Base-by-base conservation (phyloP, 1,284 basidiomycete species). In the Ceratobasidium sp. region DNA sequence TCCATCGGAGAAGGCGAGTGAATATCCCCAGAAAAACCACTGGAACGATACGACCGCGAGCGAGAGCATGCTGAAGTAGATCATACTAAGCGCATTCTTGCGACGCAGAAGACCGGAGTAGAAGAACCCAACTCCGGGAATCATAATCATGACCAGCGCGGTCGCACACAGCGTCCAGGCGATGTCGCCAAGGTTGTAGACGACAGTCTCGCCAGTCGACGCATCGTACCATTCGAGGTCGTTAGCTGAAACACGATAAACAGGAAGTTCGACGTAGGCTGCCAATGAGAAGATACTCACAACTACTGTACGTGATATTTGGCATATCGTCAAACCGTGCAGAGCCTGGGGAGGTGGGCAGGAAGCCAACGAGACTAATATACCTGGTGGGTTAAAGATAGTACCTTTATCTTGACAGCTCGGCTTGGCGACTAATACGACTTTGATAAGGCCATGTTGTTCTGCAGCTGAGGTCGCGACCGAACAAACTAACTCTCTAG, bases 31-130 rank as follows among this genome's bases (percentile, higher is more conserved):
- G 79, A 87, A 85, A 81, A 84, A 80, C 80, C 81, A 82, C 68
- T 81, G 80, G 73, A 88, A 85, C 9, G 87, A 86, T 20, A 85
- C 86, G 61, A 90, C 86, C 7, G 87, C 86, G 67, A 88, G 83
- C 73, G 87, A 85, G 2, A 85, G 85, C 81, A 90, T 83, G 7
- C 86, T 86, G 44, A 90, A 83, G 84, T 87, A 88, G 69, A 91
- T 84, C 88, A 90, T 89, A 26, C 87, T 88, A 1, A 90, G 84
- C 0, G 90, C 90, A 80, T 89, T 90, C 83, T 90, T 90, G 33
- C 88, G 85, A 39, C 89, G 84, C 40, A 90, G 82, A 6, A 90
- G 85, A 81, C 89, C 89, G 49, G 88, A 87, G 83, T 90, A 90
- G 84, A 90, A 88, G 80, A 87, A 87, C n/a, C 86, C 86, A 75